Evolutionary conservation across 2,329 filamentous ascomycete genomes (phyloP).

Genomic region (Aspergillus alliaceus): DNA sequence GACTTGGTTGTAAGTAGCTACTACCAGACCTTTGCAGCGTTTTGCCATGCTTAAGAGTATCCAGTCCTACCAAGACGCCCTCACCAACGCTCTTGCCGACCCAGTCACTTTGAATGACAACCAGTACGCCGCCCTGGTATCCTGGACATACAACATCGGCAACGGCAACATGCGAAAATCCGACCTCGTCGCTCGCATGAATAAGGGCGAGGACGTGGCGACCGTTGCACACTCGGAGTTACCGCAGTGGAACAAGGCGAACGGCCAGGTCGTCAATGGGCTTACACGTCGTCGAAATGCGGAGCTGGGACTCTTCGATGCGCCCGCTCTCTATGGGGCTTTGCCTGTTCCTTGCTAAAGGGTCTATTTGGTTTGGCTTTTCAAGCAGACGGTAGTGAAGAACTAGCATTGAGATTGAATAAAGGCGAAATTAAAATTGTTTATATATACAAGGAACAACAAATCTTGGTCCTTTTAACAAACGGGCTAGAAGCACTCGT

Average conservation of each 20-base stretch:
- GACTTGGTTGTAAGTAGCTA: conserved; percentile 35
- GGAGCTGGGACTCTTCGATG: conserved; percentile 46
- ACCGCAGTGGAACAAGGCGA: conserved; percentile 50
- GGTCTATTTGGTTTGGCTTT: no score
- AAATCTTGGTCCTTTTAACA: no score
- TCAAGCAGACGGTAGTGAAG: no score
- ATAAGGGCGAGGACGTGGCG: conserved; percentile 44
- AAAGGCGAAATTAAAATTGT: no score
- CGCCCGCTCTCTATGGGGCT: neutral
- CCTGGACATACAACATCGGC: conserved; percentile 55
- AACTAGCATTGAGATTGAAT: no score
- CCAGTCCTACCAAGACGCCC: conserved; percentile 41
- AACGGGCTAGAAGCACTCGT: no score
- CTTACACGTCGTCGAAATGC: conserved; percentile 45
- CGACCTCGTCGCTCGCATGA: conserved; percentile 45
- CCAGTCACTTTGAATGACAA: conserved; percentile 49
- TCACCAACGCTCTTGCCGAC: conserved; percentile 37
- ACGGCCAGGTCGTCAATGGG: conserved; percentile 41
- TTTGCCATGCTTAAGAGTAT: neutral
- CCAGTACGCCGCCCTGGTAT: conserved; percentile 55
- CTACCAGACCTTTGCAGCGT: conserved; percentile 15
- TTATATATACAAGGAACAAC: no score
- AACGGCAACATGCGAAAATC: conserved; percentile 44
- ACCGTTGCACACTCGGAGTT: conserved; percentile 48
- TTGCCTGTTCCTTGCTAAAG: conserved; percentile 12